phyloP scores from a whole-genome alignment of 139 green algal species.

The Chlorella ohadii region DNA sequence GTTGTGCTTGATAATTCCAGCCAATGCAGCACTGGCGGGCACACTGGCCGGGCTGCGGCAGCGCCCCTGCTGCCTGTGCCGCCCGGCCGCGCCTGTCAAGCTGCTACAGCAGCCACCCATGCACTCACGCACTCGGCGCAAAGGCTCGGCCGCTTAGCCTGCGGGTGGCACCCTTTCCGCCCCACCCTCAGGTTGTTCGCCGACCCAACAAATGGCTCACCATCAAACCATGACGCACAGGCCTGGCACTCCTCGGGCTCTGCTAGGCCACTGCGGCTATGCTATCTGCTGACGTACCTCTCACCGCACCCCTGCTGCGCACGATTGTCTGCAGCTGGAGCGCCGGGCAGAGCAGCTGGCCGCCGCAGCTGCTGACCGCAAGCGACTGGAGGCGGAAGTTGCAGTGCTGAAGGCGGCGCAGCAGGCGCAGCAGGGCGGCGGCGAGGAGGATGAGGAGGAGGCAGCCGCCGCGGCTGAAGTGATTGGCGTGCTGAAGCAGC shows the following conservation, averaged over 20 bases:
- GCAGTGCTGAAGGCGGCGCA: not conserved
- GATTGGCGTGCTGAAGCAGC: not conserved
- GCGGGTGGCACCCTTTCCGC: not conserved
- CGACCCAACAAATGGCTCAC: not conserved
- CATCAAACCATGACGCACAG: not conserved
- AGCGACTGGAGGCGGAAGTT: not conserved
- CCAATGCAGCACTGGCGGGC: not conserved
- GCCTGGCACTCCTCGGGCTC: too few species aligned
- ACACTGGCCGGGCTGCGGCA: not conserved
- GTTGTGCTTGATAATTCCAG: too few species aligned
- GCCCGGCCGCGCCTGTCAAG: not conserved
- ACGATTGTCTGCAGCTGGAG: slow-evolving; percentile 11
- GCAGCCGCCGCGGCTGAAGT: not conserved
- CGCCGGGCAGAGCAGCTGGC: not conserved
- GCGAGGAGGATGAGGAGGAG: not conserved
- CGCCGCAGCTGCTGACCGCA: not conserved
- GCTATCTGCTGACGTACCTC: too few species aligned
- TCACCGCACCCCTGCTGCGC: too few species aligned
- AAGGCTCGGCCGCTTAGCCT: not conserved
- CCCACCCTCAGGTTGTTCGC: not conserved
- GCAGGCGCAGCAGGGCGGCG: not conserved
- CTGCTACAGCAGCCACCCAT: slow-evolving; percentile 22
- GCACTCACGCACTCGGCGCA: slow-evolving; percentile 1
- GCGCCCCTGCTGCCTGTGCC: not conserved
- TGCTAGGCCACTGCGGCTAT: too few species aligned